A percentile compares a stretch with the other conserved stretches of the same genome.
Conservation (phyloP, 306 rosid species). For the Lablab purpureus region DNA sequence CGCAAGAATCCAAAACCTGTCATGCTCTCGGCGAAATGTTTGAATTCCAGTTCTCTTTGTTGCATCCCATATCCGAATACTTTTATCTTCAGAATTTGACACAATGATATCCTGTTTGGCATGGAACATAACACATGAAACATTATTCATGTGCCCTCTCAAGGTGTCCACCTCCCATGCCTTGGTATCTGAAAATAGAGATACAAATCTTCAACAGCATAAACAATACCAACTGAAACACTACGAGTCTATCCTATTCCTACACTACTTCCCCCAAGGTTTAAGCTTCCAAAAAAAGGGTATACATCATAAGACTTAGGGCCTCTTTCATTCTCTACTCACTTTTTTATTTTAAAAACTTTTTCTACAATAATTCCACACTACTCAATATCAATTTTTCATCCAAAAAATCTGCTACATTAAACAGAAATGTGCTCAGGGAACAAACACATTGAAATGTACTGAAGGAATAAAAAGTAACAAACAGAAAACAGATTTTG, state of each 20-base stretch:
- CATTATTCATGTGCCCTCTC: slow-evolving; percentile 99
- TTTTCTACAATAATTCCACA: background rate
- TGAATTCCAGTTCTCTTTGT: slow-evolving; percentile 95
- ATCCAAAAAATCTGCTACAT: background rate
- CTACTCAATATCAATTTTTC: background rate
- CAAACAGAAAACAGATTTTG: background rate
- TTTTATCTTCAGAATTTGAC: slow-evolving; percentile 96
- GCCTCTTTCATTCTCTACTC: background rate
- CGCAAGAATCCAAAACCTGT: slow-evolving; percentile 96
- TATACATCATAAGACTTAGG: background rate
- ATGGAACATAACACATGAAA: slow-evolving; percentile 96
- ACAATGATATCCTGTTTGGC: slow-evolving; percentile 94
- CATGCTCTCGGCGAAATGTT: slow-evolving; percentile 95
- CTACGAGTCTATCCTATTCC: background rate
- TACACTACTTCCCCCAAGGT: slow-evolving; percentile 17
- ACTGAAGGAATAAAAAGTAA: background rate
- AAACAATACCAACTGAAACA: slow-evolving; percentile 18
- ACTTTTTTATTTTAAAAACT: background rate
- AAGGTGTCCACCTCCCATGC: slow-evolving; percentile 99
- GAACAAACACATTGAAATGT: background rate
- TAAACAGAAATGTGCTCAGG: background rate
- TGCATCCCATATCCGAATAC: slow-evolving; percentile 97
- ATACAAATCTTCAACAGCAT: slow-evolving; percentile 30
- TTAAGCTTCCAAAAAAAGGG: background rate
- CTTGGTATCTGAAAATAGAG: slow-evolving; percentile 78